Percentiles rank a stretch among this genome's conserved stretches.
Evolutionary conservation across 176 grass and related monocot genomes (phyloP).

Genomic region (Lolium multiflorum): DNA sequence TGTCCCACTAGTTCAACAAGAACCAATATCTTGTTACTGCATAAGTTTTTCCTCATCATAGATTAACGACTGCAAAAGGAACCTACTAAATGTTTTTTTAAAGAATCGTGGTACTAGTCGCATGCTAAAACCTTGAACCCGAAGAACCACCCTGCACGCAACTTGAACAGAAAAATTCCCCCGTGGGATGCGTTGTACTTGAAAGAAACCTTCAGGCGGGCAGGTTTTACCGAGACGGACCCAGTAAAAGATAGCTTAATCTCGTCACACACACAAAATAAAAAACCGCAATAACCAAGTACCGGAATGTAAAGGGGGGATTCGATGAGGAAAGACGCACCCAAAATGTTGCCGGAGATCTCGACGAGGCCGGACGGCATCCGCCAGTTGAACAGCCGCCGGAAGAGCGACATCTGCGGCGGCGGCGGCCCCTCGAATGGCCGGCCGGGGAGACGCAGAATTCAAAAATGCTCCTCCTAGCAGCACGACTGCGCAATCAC

Average conservation of each 20-base stretch:
- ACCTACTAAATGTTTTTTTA: not conserved
- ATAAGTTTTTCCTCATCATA: not conserved
- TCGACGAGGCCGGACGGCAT: constrained; percentile 83
- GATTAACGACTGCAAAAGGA: not conserved
- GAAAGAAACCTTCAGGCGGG: not conserved
- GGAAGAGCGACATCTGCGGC: constrained; percentile 76
- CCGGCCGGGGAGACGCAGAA: not conserved
- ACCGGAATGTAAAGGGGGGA: not conserved
- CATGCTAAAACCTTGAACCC: not conserved
- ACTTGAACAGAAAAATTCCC: not conserved
- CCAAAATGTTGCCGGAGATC: constrained; percentile 83
- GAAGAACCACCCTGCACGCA: not conserved
- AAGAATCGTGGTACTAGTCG: not conserved
- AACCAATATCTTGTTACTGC: not conserved
- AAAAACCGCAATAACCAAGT: not conserved
- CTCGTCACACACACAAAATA: not conserved
- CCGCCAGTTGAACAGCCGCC: constrained; percentile 86
- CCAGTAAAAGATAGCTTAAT: constrained; percentile 22
- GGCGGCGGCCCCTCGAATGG: constrained; percentile 1
- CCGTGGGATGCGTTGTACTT: not conserved
- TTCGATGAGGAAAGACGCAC: constrained; percentile 37
- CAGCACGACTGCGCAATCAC: constrained; percentile 7
- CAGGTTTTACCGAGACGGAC: not conserved
- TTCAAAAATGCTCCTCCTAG: not conserved
- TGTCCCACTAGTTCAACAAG: not conserved